Base-by-base conservation (phyloP, 352 stramenopile species). In the Phytophthora multivora region DNA sequence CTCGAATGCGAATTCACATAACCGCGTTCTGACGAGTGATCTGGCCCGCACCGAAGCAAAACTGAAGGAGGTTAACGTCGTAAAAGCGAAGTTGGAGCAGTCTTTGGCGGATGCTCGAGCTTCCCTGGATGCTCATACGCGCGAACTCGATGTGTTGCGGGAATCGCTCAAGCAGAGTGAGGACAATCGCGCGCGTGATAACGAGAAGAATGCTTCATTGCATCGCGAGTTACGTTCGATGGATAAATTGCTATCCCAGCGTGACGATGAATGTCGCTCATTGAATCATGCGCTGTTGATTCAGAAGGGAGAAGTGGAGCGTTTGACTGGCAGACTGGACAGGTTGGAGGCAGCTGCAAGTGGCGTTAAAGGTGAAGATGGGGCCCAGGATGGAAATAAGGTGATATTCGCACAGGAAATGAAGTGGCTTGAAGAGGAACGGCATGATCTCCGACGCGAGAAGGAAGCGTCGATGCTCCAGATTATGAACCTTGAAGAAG, bases 1-100 rank as follows among this genome's bases (percentile, higher is more conserved):
- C 5, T 79, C 80, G 11, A 91, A 93, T 23, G 81, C 83, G 0
- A 88, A 91, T 43, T 90, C 86, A 15, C 86, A 95, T 43, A 91
- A 90, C 47, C 78, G 80, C 19, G 79, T 86, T 13, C 70, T 93
- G 1, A 73, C 70, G 0, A 86, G 66, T 19, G 82, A 95, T 35
- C 52, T 93, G 13, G 67, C 71, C 21, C 82, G 72, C 5, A 75
- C 72, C 4, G 79, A 92, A 51, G 65, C 81, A 2, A 88, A 89
- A 31, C 21, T 80, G 35, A 80, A 80, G 50, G 79, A 87, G 11
- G 15, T 83, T 0, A 61, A 30, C 3, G 59, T 53, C 5, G 66
- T 70, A 36, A 79, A 80, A 25, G 60, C 42, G 0, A 79, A 83
- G 57, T 46, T 79, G 0, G 73, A 91, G 36, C 69, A 89, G 21